phyloP scores from a whole-genome alignment of 2,329 filamentous ascomycete genomes.

The Ascochyta koolunga region DNA sequence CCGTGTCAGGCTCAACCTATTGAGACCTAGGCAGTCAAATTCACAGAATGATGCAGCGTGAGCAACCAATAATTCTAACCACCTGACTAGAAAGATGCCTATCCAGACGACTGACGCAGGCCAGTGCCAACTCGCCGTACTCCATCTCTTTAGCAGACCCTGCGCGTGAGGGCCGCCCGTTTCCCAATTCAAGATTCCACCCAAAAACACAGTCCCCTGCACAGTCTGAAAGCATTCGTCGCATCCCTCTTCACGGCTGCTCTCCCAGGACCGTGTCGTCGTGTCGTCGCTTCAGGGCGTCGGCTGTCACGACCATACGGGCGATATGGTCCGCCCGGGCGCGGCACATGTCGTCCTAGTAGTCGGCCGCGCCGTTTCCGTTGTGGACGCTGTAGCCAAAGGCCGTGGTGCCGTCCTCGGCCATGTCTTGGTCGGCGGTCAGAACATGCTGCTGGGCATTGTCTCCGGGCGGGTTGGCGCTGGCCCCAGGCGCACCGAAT shows the following conservation, averaged over 20 bases:
- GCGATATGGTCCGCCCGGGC: conserved; percentile 10
- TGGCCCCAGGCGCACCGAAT: conserved; percentile 43
- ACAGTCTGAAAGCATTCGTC: conserved; percentile 1
- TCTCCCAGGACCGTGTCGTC: too few relatives aligned
- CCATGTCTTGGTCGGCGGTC: conserved; percentile 52
- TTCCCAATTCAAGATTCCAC: background rate
- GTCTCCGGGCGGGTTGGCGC: conserved; percentile 45
- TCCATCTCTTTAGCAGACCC: conserved; percentile 4
- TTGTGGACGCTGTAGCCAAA: conserved; percentile 52
- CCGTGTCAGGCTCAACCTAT: background rate
- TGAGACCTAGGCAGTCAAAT: too few relatives aligned
- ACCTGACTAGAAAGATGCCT: conserved; percentile 20
- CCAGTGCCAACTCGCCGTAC: conserved; percentile 1
- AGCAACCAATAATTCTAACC: conserved; percentile 33
- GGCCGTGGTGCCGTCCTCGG: conserved; percentile 49
- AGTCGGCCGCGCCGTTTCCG: conserved; percentile 48
- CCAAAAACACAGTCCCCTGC: background rate
- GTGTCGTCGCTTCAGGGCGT: too few relatives aligned
- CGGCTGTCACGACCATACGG: too few relatives aligned
- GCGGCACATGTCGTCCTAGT: conserved; percentile 35
- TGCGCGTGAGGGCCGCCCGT: background rate
- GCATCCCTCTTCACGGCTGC: background rate
- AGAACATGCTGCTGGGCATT: conserved; percentile 51
- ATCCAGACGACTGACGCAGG: conserved; percentile 2
- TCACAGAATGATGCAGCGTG: conserved; percentile 17